These are phyloP conservation scores for Trypanosoma avium DNA, from an alignment of 208 protist genomes.

Conservation along the genomic window DNA sequence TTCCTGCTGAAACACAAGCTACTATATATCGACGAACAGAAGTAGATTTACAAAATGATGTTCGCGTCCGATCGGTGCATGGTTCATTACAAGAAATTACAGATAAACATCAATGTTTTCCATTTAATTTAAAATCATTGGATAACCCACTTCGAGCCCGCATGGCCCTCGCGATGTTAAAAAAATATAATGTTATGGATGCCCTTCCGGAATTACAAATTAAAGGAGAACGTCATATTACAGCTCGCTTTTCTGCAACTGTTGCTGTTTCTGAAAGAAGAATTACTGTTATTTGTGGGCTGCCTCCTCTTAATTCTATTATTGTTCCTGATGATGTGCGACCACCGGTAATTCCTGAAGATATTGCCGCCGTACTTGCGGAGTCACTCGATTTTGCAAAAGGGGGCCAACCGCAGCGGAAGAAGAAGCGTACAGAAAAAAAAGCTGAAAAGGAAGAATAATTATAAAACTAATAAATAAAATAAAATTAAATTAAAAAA, in stretches of 20 bases:
- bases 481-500: background rate
- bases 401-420: slow-evolving; percentile 15
- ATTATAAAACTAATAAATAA: slow-evolving; percentile 3
- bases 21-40: slow-evolving; percentile 73
- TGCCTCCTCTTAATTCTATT: slow-evolving; percentile 43
- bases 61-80: slow-evolving; percentile 59
- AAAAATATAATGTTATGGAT: slow-evolving; percentile 67
- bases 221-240: slow-evolving; percentile 57
- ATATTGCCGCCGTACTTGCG: slow-evolving; percentile 41
- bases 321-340: slow-evolving; percentile 33
- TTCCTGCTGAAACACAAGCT: slow-evolving; percentile 38
- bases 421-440: slow-evolving; percentile 33
- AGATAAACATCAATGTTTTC: slow-evolving; percentile 73
- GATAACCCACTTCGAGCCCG: slow-evolving; percentile 58
- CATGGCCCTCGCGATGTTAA: slow-evolving; percentile 68
- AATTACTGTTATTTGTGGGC: slow-evolving; percentile 75
- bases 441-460: background rate
- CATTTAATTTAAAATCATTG: slow-evolving; percentile 74
- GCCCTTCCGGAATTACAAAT: slow-evolving; percentile 49
- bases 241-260: slow-evolving; percentile 78
- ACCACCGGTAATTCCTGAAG: slow-evolving; percentile 28
- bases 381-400: slow-evolving; percentile 48
- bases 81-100: slow-evolving; percentile 63
- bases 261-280: slow-evolving; percentile 71
- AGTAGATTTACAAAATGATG: slow-evolving; percentile 53